Conservation (phyloP, 2,329 filamentous ascomycete species). For the Pseudocercospora macadamiae region DNA sequence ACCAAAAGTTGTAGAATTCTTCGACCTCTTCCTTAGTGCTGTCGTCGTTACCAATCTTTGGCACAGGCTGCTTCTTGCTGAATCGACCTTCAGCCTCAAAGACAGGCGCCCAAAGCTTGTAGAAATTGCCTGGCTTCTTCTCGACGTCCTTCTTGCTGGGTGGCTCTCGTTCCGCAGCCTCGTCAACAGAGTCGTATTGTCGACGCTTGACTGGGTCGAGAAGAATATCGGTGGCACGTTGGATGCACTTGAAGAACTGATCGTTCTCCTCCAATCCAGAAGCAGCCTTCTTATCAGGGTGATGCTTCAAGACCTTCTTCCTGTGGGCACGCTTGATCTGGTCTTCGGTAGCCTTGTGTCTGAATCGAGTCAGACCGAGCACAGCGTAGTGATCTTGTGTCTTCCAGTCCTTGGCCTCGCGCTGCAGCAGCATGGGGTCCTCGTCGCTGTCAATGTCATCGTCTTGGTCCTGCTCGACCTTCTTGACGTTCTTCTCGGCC, state of each 20-base stretch:
- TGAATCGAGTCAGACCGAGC: slow-evolving; percentile 88
- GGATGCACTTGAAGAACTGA: slow-evolving; percentile 99
- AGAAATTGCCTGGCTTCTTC: slow-evolving; percentile 77
- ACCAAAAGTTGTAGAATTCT: slow-evolving; percentile 99
- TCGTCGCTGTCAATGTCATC: slow-evolving; percentile 93
- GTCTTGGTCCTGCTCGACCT: slow-evolving; percentile 89
- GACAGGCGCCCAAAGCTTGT: slow-evolving; percentile 88
- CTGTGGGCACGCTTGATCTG: slow-evolving; percentile 99
- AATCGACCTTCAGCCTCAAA: slow-evolving; percentile 94
- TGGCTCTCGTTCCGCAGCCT: slow-evolving; percentile 87
- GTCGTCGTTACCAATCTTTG: slow-evolving; percentile 80
- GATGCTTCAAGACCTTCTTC: slow-evolving; percentile 99
- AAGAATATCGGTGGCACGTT: slow-evolving; percentile 93
- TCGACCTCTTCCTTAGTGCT: slow-evolving; percentile 88
- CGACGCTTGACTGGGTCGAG: slow-evolving; percentile 88
- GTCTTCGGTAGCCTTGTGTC: slow-evolving; percentile 89
- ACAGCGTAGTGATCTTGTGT: slow-evolving; percentile 97
- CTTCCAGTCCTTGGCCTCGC: slow-evolving; percentile 99
- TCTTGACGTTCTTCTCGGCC: slow-evolving; percentile 92
- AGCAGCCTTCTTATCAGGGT: slow-evolving; percentile 98
- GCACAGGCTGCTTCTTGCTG: slow-evolving; percentile 87
- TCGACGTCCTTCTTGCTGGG: slow-evolving; percentile 87
- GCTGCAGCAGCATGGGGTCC: slow-evolving; percentile 86
- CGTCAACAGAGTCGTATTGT: slow-evolving; percentile 96
- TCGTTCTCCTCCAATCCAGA: slow-evolving; percentile 86